A percentile compares a stretch with the other conserved stretches of the same genome.
Conservation (phyloP, 179 eudicot genomes). For the Monotropa hypopitys region DNA sequence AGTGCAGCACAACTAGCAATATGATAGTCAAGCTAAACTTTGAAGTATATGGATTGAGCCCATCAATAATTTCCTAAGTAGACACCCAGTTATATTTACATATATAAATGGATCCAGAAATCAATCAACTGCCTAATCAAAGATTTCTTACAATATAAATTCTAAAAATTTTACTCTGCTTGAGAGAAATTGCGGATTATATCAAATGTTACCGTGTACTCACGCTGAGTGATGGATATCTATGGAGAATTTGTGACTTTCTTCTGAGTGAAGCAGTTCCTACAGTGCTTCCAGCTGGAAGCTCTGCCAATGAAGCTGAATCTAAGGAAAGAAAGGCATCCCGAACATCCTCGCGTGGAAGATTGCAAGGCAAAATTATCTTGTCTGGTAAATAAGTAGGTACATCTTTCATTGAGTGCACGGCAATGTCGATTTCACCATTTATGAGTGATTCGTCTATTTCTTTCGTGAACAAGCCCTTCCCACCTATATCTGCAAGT, state of each 20-base stretch:
- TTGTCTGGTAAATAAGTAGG: conserved; percentile 92
- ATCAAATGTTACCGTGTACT: conserved; percentile 11
- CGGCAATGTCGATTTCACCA: conserved; percentile 86
- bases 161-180: background rate
- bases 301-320: conserved; percentile 69
- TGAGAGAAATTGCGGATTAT: background rate
- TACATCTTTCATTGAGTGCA: conserved; percentile 97
- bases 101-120: background rate
- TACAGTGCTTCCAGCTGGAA: conserved; percentile 75
- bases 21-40: background rate
- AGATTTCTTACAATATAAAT: background rate
- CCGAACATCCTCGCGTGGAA: conserved; percentile 84
- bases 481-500: conserved; percentile 92
- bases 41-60: background rate
- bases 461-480: conserved; percentile 92
- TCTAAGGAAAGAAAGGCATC: conserved; percentile 83
- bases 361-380: conserved; percentile 82
- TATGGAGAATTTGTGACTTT: conserved; percentile 74
- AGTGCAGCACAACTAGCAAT: background rate
- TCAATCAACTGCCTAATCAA: background rate
- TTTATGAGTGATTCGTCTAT: conserved; percentile 85
- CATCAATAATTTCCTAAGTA: background rate
- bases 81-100: background rate
- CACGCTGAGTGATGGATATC: conserved; percentile 78
- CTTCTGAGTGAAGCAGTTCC: conserved; percentile 95